These are phyloP conservation scores for Akebia trifoliata DNA, from an alignment of 164 flowering plant genomes.

Conservation along the genomic window DNA sequence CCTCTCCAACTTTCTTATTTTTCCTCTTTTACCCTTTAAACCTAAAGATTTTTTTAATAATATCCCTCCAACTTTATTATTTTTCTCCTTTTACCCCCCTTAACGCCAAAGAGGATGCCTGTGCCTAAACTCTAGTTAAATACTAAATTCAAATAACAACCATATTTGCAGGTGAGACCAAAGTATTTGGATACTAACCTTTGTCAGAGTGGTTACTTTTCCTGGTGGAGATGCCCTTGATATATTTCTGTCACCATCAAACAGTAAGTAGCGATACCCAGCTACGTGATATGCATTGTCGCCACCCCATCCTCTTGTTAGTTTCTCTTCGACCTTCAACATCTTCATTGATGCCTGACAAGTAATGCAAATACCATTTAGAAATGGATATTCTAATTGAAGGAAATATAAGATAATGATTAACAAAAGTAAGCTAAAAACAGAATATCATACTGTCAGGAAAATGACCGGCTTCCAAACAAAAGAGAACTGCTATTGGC, in stretches of 20 bases:
- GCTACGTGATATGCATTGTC: constrained; percentile 96
- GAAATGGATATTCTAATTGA: background rate
- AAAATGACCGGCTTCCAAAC: no score
- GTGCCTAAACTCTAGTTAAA: no score
- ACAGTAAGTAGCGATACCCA: constrained; percentile 87
- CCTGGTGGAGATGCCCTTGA: constrained; percentile 94
- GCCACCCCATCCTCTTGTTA: constrained; percentile 97
- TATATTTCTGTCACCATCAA: constrained; percentile 62
- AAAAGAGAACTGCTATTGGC: no score
- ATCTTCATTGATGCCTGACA: constrained; percentile 71
- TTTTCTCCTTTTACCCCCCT: no score
- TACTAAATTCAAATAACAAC: no score
- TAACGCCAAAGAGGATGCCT: no score
- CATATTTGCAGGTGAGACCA: no score
- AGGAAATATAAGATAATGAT: background rate
- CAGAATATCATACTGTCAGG: background rate
- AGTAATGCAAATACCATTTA: background rate
- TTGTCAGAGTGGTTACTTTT: constrained; percentile 83
- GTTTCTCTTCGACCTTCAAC: constrained; percentile 80
- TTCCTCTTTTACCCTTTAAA: no score
- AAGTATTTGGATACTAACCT: constrained; percentile 41
- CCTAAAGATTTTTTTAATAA: no score
- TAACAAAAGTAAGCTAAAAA: background rate
- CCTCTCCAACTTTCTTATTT: no score
- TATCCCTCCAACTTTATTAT: no score